Evolutionary conservation across 1,139 yeast species (phyloP), one percentile per base, ranked within the genome.

Genomic region (Candida sanyaensis): DNA sequence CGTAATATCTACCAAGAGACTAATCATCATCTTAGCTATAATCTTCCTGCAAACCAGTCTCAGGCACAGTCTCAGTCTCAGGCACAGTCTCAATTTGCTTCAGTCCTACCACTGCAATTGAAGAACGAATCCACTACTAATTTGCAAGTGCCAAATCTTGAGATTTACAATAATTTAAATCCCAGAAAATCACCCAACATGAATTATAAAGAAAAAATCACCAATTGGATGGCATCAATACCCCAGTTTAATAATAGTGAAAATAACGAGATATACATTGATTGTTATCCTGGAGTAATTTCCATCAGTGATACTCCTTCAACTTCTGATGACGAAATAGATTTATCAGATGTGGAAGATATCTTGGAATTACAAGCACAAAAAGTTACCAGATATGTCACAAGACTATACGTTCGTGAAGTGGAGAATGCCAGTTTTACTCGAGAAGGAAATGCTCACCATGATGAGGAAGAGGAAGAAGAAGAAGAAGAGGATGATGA

Each of bases 151-250:
- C 33, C 28, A 13, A 33, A 26, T 11, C 13, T 34, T 23, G 55
- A 50, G 11, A 28, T 51, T 3, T 51, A 46, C 34, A 41, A 43
- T 37, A 30, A 29, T 10, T 84, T 85, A 58, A 75, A 84, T 51
- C 90, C 92, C 5, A 69, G 88, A 55, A 65, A 65, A 30, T 80
- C 81, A 1, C 66, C 74, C 9, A 82, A 79, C 59, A 85, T 86
- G 89, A 72, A 80, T 1, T 77, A 73, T 46, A 68, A 64, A 41
- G 92, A 86, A 55, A 86, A 86, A 58, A 86, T 86, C 0, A 69
- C 70, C 38, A 66, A 63, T 6, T 86, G 93, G 95, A 74, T 86
- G 32, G 64, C 68, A 5, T 68, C 71, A 21, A 73, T 85, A 3
- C 91, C 91, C 0, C 47, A 41, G 24, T 63, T 75, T 28, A 65